phyloP scores from a whole-genome alignment of 164 flowering plant genomes.

The Stephania yunnanensis region DNA sequence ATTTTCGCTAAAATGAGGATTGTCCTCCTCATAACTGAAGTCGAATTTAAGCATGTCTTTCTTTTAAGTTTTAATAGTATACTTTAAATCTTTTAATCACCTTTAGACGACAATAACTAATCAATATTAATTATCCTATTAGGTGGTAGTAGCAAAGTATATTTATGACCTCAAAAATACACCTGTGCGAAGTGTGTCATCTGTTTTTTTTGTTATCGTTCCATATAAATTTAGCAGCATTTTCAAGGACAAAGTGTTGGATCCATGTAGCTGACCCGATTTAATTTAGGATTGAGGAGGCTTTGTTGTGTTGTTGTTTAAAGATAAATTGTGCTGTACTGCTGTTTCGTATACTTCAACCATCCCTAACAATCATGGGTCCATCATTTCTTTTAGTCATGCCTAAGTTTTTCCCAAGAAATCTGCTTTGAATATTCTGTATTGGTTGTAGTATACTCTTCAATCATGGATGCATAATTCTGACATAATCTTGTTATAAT shows the following conservation, averaged over 20 bases:
- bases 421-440: neutral
- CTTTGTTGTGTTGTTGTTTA: neutral
- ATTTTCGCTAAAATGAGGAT: neutral
- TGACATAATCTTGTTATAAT: neutral
- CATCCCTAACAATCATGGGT: neutral
- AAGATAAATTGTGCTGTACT: neutral
- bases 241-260: neutral
- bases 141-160: neutral
- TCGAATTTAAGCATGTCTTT: neutral
- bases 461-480: neutral
- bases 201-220: no score
- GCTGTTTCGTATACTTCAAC: neutral
- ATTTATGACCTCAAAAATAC: no score
- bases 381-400: neutral
- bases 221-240: neutral
- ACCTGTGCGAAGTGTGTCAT: no score
- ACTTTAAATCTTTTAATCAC: neutral
- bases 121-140: neutral
- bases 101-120: neutral
- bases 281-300: neutral
- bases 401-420: neutral
- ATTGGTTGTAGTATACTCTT: neutral
- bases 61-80: no score
- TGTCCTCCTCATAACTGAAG: neutral
- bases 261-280: neutral